Conservation (phyloP, 176 grass and related monocot genomes). For the Zizania latifolia region DNA sequence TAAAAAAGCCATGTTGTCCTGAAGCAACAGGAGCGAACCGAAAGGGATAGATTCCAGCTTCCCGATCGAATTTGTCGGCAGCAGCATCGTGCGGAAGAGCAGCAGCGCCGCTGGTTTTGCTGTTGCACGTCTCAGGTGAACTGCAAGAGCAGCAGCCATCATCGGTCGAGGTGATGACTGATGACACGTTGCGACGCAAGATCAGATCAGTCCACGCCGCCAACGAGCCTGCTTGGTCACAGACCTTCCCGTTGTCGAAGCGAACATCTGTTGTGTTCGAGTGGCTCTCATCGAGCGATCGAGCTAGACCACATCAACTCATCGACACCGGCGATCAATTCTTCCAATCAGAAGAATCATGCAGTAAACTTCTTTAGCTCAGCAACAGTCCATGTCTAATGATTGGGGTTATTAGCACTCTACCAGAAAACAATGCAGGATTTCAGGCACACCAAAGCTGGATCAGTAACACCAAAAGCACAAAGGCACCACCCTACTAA, state of each 20-base stretch:
- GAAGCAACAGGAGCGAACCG: not conserved
- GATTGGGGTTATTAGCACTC: not conserved
- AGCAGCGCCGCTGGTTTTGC: too few species aligned
- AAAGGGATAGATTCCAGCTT: not conserved
- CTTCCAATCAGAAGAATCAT: not conserved
- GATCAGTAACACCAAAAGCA: not conserved
- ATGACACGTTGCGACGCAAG: not conserved
- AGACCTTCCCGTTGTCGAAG: not conserved
- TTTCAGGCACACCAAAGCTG: conserved; percentile 12
- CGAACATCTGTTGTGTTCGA: not conserved
- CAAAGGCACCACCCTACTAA: not conserved
- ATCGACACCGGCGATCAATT: not conserved
- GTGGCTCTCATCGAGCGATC: too few species aligned
- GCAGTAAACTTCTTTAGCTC: not conserved
- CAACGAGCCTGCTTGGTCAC: not conserved
- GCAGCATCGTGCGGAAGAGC: not conserved
- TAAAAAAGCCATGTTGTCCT: not conserved
- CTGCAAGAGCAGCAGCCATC: too few species aligned
- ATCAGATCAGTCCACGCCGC: not conserved
- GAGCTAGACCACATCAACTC: too few species aligned
- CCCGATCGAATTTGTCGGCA: conserved; percentile 12
- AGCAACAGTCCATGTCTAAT: not conserved
- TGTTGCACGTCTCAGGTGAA: too few species aligned
- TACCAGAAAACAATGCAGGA: conserved; percentile 9
- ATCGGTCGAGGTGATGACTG: not conserved